Conservation (phyloP, 805 yeast species). For the Hemisphaericaspora nanyangensis region DNA sequence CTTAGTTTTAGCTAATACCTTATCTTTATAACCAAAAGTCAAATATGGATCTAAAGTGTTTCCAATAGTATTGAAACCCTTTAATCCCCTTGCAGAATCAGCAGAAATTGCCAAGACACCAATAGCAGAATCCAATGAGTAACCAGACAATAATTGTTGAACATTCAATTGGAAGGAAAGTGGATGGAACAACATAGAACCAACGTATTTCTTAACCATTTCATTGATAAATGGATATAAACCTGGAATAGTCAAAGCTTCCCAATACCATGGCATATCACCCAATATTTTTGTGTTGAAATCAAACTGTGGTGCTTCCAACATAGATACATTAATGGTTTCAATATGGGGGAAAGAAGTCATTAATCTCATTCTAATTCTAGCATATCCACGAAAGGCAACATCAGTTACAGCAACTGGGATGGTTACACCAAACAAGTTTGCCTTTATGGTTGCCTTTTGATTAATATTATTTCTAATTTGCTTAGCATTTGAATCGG, state of each 20-base stretch:
- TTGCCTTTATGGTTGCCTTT: slow-evolving; percentile 69
- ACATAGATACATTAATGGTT: slow-evolving; percentile 78
- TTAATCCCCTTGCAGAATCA: slow-evolving; percentile 63
- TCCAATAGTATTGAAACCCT: slow-evolving; percentile 65
- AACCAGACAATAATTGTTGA: slow-evolving; percentile 85
- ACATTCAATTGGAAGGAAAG: slow-evolving; percentile 90
- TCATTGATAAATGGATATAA: slow-evolving; percentile 75
- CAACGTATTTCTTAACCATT: slow-evolving; percentile 80
- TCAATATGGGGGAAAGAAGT: slow-evolving; percentile 89
- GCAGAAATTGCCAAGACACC: slow-evolving; percentile 78
- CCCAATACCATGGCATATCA: slow-evolving; percentile 82
- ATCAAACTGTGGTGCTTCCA: slow-evolving; percentile 87
- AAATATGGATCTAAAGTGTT: slow-evolving; percentile 90
- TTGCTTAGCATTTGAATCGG: slow-evolving; percentile 84
- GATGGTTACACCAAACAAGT: slow-evolving; percentile 75
- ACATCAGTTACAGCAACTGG: slow-evolving; percentile 80
- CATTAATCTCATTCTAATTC: slow-evolving; percentile 88
- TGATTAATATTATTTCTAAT: slow-evolving; percentile 81
- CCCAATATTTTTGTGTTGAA: slow-evolving; percentile 74
- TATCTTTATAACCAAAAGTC: slow-evolving; percentile 58
- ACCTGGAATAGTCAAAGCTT: slow-evolving; percentile 84
- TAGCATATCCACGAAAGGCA: slow-evolving; percentile 67
- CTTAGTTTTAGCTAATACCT: slow-evolving; percentile 63
- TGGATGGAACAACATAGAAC: slow-evolving; percentile 86
- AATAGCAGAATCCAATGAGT: slow-evolving; percentile 71